Percentiles rank a stretch among this genome's conserved stretches.
phyloP scores from a whole-genome alignment of 306 rosid genomes.

The Trifolium dubium region DNA sequence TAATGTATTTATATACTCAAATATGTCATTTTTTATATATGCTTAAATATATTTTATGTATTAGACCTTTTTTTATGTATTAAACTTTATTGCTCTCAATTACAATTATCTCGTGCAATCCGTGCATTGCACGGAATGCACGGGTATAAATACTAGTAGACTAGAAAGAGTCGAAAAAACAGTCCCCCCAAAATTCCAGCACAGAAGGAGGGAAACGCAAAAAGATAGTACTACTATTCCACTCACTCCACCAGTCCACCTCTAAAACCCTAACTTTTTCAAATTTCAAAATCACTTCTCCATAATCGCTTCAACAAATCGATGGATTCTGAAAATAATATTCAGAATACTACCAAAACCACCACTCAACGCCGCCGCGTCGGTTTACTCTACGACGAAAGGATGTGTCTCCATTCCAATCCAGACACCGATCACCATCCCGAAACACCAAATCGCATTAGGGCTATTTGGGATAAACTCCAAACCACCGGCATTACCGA shows the following conservation, averaged over 20 bases:
- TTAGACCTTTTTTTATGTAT: no score
- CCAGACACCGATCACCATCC: slow-evolving; percentile 68
- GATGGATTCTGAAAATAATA: slow-evolving; percentile 24
- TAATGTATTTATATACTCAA: no score
- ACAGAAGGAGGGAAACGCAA: no score
- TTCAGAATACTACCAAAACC: background rate
- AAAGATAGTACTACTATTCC: no score
- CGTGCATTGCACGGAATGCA: no score
- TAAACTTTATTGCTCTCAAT: no score
- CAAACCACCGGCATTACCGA: slow-evolving; percentile 55
- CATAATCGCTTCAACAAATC: background rate
- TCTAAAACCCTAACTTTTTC: background rate
- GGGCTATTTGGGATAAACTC: slow-evolving; percentile 76
- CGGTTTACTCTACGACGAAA: slow-evolving; percentile 77
- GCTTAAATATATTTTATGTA: no score
- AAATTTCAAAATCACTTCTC: background rate
- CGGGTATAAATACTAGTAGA: no score
- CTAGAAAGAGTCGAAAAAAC: no score
- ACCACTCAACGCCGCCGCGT: slow-evolving; percentile 55
- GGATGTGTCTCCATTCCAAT: slow-evolving; percentile 74
- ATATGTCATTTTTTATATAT: no score
- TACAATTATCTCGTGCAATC: no score
- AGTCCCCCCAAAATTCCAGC: no score
- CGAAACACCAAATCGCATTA: slow-evolving; percentile 76
- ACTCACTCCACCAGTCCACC: background rate